Evolutionary conservation across 345 rosid species (phyloP), one percentile per base, ranked within the genome.

Genomic region (Pugionium dolabratum): DNA sequence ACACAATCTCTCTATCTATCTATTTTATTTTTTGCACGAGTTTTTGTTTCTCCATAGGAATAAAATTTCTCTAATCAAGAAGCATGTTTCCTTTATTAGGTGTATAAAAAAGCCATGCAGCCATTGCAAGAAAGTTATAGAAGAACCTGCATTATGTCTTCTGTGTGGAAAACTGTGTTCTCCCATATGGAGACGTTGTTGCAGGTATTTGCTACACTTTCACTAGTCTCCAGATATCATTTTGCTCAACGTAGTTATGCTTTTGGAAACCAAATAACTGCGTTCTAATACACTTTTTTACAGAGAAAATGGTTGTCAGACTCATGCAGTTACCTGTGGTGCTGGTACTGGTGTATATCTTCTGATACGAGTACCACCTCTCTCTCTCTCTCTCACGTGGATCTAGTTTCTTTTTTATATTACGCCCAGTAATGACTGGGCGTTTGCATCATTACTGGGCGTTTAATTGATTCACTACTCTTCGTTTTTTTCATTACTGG

Each of bases 131-230:
- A 62, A 62, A 64, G 64, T 65, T 26, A 47, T 84, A 11, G 82
- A 70, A 2, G 97, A 88, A 42, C 97, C 97, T 43, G 88, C 93
- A 7, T 72, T 94, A 48, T 94, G 99, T 79, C 79, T 94, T 29
- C 75, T 94, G 10, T 90, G 99, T 78, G 97, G 99, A 69, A 90
- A 83, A 82, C 64, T 90, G 73, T 90, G 97, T 85, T 83, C 86
- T 44, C 82, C 88, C 18, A 74, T 51, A 47, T 84, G 88, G 93
- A 88, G 82, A 62, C 11, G 77, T 5, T 94, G 97, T 80, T 90
- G 96, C 99, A 90, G 95, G 99, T 94, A 54, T 28, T 25, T 53
- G 34, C 42, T 34, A 61, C 44, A 48, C 74, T 64, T 54, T 62
- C 32, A 34, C 26, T 65, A 55, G 64, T 46, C 48, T 59, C 52